Evolutionary conservation across 306 rosid species (phyloP), one percentile per base, ranked within the genome.

Genomic region (Echinosophora koreensis): DNA sequence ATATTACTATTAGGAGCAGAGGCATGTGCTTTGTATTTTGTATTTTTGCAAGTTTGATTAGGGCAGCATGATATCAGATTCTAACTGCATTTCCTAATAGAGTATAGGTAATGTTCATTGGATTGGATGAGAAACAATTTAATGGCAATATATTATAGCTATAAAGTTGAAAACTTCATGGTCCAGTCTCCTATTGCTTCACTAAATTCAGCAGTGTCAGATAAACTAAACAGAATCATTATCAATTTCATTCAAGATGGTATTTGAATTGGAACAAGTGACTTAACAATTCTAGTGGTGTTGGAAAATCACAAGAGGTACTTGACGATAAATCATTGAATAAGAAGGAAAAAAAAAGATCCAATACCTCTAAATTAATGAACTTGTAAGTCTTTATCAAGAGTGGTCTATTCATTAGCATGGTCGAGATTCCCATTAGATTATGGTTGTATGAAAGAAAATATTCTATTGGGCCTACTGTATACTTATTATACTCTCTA

Each of bases 391-490:
- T 87, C 81, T 32, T 65, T 56, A 51, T 80, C 79, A 59, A 39
- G 60, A 27, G 71, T 38, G 52, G 88, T 77, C 84, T 79, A 79
- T 86, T 86, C 84, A 81, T 68, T 73, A 71, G 75, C 50, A 80
- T 84, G 85, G 83, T 62, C 32, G 83, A 71, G 80, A 84, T 47
- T 47, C 84, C 86, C 84, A 85, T 81, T 86, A 72, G 52, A 73
- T 58, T 56, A 46, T 77, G 73, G 74, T 68, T 16, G 62, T 57
- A 80, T 51, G 80, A 73, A 79, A 82, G 61, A 71, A 71, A 84
- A 88, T 84, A 82, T 89, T 84, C 88, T 82, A 58, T 77, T 76
- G 84, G 83, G 5, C 85, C 80, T 44, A 71, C 46, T 55, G 74
- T 61, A 13, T 57, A 17, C 44, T 60, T 4, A 44, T 44, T 44